Evolutionary conservation across 2,329 filamentous ascomycete genomes (phyloP), one percentile per base, ranked within the genome.

Genomic region (Ceratocystiopsis sp.): DNA sequence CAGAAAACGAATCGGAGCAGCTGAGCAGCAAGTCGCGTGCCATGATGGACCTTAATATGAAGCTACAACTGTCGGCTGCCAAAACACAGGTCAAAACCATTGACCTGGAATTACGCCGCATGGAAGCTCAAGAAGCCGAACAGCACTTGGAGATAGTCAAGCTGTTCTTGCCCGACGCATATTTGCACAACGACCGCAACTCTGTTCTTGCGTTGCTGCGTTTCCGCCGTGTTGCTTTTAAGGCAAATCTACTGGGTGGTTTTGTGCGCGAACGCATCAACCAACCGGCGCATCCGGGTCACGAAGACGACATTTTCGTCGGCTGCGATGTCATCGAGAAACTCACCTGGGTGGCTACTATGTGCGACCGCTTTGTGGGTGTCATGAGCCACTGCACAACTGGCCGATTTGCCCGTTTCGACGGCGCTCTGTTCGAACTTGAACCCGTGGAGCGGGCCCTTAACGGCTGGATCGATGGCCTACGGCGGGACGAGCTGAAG

Each of bases 1-100:
- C 86, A 1, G 91, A 96, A 59, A 80, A 80, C 15, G 87, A 96
- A 58, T 86, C 89, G 1, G 86, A 87, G 57, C 85, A 96, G 58
- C 74, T 96, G 44, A 87, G 80, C 50, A 83, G 75, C 53, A 81
- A 85, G 48, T 93, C 89, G 38, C 77, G 86, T 49, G 86, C 89
- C 43, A 93, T 98, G 80, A 83, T 94, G 75, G 89, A 98, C 55
- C 71, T 98, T 38, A 96, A 96, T 60, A 75, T 89, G 71, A 93
- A 93, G 62, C 71, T 98, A 37, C 89, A 94, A 55, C 74, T 83
- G 44, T 93, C 86, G 13, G 86, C 86, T 12, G 75, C 85, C 36
- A 94, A 94, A 65, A 82, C 89, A 3, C 89, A 94, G 58, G 79
- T 84, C 54, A 96, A 94, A 65, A 86, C 86, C 0, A 93, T 98